Evolutionary conservation across 495 filamentous ascomycete species (phyloP), one percentile per base, ranked within the genome.

Genomic region (Neurospora sp.): DNA sequence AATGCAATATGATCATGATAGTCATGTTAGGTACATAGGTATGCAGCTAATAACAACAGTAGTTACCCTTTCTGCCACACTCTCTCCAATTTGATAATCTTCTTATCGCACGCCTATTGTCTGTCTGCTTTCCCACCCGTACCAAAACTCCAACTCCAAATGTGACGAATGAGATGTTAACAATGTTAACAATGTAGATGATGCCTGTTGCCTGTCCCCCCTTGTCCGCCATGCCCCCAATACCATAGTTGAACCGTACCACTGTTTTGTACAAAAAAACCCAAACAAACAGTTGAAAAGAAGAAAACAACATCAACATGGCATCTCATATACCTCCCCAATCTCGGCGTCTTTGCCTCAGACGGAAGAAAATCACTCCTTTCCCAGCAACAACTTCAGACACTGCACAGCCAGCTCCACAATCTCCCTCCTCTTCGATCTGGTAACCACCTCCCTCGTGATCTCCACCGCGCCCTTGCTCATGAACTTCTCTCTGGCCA

Each of bases 391-490:
- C 37, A 84, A 79, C 78, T 91, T 90, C 75, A 92, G 79, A 4
- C 88, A 87, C 77, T 91, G 85, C 17, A 92, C 86, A 0, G 88
- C 88, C 5, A 88, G 82, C 80, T 92, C 86, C 11, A 94, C 80
- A 34, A 93, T 88, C 54, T 89, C 88, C 19, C 88, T 83, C 66
- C 88, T 88, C 71, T 86, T 83, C 4, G 89, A 89, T 78, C 87
- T 88, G 84, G 90, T 91, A 9, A 92, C 83, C 72, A 88, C 89
- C 69, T 85, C 85, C 72, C 86, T 91, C 74, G 94, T 75, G 1
- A 87, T 81, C 43, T 91, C 88, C 4, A 92, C 80, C 2, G 87
- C 92, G 0, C 85, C 85, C 17, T 81, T 86, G 19, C 79, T 80
- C n/a, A 75, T 76, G 40, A 89, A 71, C 39, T 77, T 82, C 72